Evolutionary conservation across 73 alveolate species (phyloP).

Genomic region (Paramecium pentaurelia): DNA sequence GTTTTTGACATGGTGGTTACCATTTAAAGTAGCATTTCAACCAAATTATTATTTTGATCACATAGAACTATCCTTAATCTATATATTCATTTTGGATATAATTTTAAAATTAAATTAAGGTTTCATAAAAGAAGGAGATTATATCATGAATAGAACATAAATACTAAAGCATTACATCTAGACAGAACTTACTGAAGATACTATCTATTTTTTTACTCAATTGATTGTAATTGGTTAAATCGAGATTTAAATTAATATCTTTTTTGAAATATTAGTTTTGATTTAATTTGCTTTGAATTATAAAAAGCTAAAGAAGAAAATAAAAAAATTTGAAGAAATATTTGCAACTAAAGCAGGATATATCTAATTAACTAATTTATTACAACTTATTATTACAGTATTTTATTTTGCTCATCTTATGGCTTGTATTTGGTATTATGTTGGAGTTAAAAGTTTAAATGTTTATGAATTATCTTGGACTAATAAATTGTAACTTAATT

Average conservation of each 20-base stretch:
- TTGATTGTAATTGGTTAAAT: neutral
- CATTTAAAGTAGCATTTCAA: neutral
- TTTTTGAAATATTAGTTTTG: neutral
- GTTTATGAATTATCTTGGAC: neutral
- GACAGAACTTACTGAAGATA: neutral
- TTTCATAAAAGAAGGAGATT: neutral
- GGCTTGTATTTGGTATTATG: conserved; percentile 35
- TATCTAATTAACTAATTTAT: neutral
- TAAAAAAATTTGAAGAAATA: neutral
- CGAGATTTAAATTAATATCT: neutral
- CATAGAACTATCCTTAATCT: neutral
- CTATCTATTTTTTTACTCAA: neutral
- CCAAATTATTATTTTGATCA: neutral
- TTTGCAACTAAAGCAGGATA: neutral
- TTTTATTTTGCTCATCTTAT: conserved; percentile 16
- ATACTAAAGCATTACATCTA: neutral
- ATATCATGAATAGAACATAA: neutral
- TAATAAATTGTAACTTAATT: neutral
- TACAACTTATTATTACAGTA: neutral
- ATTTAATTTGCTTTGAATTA: neutral
- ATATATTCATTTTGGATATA: neutral
- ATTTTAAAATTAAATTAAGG: neutral
- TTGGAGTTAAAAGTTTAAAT: neutral
- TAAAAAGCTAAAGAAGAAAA: neutral
- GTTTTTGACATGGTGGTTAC: neutral